phyloP scores from a whole-genome alignment of 1,284 basidiomycete species.

The Leucoagaricus sp. region DNA sequence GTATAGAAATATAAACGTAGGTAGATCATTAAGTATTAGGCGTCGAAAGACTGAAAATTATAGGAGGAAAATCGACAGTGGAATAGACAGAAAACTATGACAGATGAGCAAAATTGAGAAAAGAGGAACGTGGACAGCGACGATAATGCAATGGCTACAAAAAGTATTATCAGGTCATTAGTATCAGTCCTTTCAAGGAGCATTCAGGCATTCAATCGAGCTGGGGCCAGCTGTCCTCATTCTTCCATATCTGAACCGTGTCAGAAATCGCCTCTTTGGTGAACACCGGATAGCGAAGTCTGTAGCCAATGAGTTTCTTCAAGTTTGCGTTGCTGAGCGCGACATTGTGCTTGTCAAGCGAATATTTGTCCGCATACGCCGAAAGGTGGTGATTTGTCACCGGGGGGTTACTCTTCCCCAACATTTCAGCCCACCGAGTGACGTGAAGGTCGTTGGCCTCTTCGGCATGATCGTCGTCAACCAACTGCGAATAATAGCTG shows the following conservation, averaged over 20 bases:
- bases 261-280: constrained; percentile 67
- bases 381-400: constrained; percentile 76
- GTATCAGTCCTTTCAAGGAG: background rate
- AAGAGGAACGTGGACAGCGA: background rate
- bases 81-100: constrained; percentile 4
- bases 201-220: constrained; percentile 25
- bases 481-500: constrained; percentile 30
- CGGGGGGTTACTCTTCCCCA: constrained; percentile 72
- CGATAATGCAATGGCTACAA: background rate
- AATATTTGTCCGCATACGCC: constrained; percentile 82
- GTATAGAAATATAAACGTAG: constrained; percentile 9
- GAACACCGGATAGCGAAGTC: constrained; percentile 64
- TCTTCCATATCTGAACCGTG: constrained; percentile 78
- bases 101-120: background rate
- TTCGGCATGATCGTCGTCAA: constrained; percentile 70
- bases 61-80: background rate
- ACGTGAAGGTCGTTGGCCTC: constrained; percentile 91
- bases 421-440: constrained; percentile 84
- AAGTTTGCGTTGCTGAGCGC: constrained; percentile 70
- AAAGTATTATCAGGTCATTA: constrained; percentile 11
- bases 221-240: constrained; percentile 73
- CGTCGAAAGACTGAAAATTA: constrained; percentile 3
- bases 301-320: constrained; percentile 75
- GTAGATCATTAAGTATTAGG: constrained; percentile 10
- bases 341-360: constrained; percentile 65